Conservation (phyloP, 306 rosid genomes). For the Dryas alaskensis region DNA sequence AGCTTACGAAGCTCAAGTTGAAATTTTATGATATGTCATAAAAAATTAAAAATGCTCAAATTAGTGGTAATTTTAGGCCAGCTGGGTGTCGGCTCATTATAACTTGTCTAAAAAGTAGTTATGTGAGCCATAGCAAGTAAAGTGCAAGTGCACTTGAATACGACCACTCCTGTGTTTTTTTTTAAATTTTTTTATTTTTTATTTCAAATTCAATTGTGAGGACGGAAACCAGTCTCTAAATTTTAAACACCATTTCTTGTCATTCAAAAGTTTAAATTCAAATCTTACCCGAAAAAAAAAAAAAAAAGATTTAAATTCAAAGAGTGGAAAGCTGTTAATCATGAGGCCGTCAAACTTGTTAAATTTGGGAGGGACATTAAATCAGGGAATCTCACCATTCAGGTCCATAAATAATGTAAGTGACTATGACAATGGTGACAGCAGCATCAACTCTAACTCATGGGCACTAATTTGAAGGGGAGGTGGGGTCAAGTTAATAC, state of each 20-base stretch:
- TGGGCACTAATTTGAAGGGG: no score
- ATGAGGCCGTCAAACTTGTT: neutral
- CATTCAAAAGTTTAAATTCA: neutral
- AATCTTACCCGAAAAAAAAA: neutral
- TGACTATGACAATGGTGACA: no score
- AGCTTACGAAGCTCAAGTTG: no score
- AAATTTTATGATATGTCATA: no score
- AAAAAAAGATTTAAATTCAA: neutral
- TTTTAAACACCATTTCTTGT: neutral
- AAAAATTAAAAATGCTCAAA: neutral
- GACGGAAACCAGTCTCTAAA: neutral
- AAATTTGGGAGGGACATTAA: slow-evolving; percentile 3
- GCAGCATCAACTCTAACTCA: no score
- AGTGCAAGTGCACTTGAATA: neutral
- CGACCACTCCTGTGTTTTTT: neutral
- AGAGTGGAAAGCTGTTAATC: neutral
- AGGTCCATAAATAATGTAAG: neutral
- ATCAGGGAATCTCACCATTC: neutral
- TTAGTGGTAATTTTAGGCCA: neutral
- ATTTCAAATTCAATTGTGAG: neutral
- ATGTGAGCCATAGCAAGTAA: neutral
- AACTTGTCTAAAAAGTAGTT: neutral
- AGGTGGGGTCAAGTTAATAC: no score
- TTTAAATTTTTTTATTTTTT: no score
- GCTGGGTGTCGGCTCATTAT: neutral